A percentile compares a stretch with the other conserved stretches of the same genome.
Conservation (phyloP, 257 asterid genomes). For the Anisodus acutangulus region DNA sequence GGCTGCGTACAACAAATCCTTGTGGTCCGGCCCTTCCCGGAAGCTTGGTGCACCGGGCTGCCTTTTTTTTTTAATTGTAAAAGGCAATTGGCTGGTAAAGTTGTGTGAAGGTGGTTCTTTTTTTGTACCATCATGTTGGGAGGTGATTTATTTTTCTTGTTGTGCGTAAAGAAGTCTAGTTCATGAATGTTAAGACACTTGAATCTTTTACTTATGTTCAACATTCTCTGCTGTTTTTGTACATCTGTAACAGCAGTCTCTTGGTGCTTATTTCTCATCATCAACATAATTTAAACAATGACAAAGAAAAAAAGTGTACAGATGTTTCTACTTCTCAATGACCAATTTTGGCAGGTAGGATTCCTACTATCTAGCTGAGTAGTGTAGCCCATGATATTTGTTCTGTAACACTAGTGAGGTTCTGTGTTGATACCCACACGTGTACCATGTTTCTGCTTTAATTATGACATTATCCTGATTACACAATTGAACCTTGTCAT, state of each 20-base stretch:
- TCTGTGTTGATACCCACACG: not conserved
- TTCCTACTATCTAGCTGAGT: not conserved
- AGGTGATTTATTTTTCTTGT: constrained; percentile 10
- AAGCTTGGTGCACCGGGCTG: too few species aligned
- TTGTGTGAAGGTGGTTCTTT: constrained; percentile 16
- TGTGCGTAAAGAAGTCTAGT: not conserved
- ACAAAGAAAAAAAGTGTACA: constrained; percentile 1
- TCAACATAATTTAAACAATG: not conserved
- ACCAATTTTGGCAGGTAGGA: constrained; percentile 2
- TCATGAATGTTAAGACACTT: constrained; percentile 9
- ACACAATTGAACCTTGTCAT: constrained; percentile 22
- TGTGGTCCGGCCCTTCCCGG: too few species aligned
- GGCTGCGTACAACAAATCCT: not conserved
- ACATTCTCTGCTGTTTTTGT: not conserved
- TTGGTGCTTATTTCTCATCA: constrained; percentile 18
- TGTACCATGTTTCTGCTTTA: not conserved
- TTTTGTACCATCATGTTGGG: not conserved
- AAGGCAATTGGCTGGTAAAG: constrained; percentile 6
- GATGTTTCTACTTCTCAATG: not conserved
- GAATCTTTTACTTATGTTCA: not conserved
- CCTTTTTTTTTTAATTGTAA: not conserved
- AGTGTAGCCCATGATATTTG: constrained; percentile 9
- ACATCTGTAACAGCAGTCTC: constrained; percentile 9
- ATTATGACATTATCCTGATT: not conserved
- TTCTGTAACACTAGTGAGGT: not conserved